Percentiles rank a stretch among this genome's conserved stretches.
phyloP scores from a whole-genome alignment of 352 stramenopile genomes.

The Phytophthora boehmeriae region DNA sequence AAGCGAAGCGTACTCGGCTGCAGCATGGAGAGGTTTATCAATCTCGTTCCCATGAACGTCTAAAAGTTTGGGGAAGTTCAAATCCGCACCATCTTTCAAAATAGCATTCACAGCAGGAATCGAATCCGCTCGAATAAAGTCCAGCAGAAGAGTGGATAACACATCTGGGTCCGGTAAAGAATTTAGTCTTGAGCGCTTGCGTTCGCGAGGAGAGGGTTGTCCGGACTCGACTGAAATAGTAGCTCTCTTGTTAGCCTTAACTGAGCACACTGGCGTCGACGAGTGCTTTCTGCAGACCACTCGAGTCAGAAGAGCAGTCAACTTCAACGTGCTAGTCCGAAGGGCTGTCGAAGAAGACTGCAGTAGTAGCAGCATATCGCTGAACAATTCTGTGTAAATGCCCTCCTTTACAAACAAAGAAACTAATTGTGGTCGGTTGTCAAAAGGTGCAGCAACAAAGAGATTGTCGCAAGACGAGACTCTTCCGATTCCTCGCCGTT shows the following conservation, averaged over 20 bases:
- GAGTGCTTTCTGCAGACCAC: slow-evolving; percentile 56
- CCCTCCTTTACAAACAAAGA: slow-evolving; percentile 59
- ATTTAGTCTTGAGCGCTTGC: slow-evolving; percentile 43
- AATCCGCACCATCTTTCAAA: slow-evolving; percentile 77
- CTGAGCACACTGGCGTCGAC: not conserved
- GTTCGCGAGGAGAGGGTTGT: slow-evolving; percentile 9
- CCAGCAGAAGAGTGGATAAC: slow-evolving; percentile 61
- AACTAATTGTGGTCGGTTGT: slow-evolving; percentile 57
- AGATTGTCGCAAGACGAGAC: slow-evolving; percentile 64
- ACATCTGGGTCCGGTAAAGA: slow-evolving; percentile 69
- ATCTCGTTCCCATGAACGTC: slow-evolving; percentile 59
- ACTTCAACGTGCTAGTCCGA: slow-evolving; percentile 51
- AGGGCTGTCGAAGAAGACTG: slow-evolving; percentile 47
- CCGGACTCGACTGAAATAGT: slow-evolving; percentile 3
- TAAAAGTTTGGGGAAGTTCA: slow-evolving; percentile 60
- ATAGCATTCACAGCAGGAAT: slow-evolving; percentile 73
- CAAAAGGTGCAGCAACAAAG: slow-evolving; percentile 72
- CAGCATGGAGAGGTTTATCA: slow-evolving; percentile 73
- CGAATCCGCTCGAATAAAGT: slow-evolving; percentile 77
- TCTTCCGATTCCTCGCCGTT: slow-evolving; percentile 69
- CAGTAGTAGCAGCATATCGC: slow-evolving; percentile 51
- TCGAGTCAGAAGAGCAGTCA: slow-evolving; percentile 59
- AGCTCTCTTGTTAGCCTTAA: slow-evolving; percentile 1
- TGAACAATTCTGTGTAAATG: slow-evolving; percentile 67
- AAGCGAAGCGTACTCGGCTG: slow-evolving; percentile 62